Evolutionary conservation across 345 rosid species (phyloP), one percentile per base, ranked within the genome.

Genomic region (Mallotus nudiflorus): DNA sequence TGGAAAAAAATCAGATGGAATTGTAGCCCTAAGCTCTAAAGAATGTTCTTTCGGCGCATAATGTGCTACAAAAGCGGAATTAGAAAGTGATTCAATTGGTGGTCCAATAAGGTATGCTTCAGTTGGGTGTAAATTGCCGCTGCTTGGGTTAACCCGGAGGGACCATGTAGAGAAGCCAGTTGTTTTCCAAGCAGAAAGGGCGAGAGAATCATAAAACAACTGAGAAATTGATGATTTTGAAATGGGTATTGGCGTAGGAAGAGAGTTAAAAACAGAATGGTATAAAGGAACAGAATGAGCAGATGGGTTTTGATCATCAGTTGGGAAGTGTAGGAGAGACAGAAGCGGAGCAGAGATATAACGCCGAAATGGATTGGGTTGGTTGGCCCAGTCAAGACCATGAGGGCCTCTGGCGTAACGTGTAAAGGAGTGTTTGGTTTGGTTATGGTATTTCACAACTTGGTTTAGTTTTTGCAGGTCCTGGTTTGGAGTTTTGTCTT

Each of bases 111-210:
- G 73, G 67, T 92, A 92, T 25, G 95, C 80, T 61, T 92, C 96
- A 3, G 95, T 87, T 16, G 96, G 98, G 79, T 90, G 96, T 31
- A 92, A 67, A 75, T 92, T 92, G 40, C 98, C 98, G 77, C 98
- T 92, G 74, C 98, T 90, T 61, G 98, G 98, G 85, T 92, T 92
- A 65, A 87, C 96, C 70, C 96, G 88, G 73, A 92, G 96, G 3
- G 98, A 88, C 96, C 98, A 92, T 9, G 94, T 92, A 72, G 98
- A 92, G 62, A 50, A 57, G 0, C 92, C 92, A 67, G 87, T 76
- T 19, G 95, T 74, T 75, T 92, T 92, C 98, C 98, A 92, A 51
- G 96, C 96, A 63, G 96, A 92, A 44, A 92, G 92, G n/a, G 98
- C 91, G 35, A 92, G 81, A 35, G 96, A 90, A 40, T 90, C 82